Evolutionary conservation across 192 early-diverging fungal genomes (phyloP).

Genomic region (Mortierella hygrophila): DNA sequence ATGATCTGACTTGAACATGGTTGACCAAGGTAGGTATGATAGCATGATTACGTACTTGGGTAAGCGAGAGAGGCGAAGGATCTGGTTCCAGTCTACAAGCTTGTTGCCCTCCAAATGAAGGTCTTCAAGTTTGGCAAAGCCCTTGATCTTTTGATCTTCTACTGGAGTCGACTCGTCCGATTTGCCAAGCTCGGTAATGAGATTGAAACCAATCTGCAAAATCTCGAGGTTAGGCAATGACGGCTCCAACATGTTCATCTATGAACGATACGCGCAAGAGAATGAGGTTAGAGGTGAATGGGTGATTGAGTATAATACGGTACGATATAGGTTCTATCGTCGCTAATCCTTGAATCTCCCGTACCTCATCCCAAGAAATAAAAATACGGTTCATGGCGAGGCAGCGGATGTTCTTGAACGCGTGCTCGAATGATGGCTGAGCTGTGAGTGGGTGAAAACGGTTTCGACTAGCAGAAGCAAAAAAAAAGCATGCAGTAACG

Average conservation of each 20-base stretch:
- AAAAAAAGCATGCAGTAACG: not conserved
- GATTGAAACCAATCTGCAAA: conserved; percentile 66
- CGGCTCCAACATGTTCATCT: conserved; percentile 58
- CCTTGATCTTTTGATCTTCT: conserved; percentile 27
- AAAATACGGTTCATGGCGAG: conserved; percentile 40
- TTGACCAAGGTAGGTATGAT: not conserved
- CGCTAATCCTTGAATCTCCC: not conserved
- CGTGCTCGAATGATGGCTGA: conserved; percentile 11
- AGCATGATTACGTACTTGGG: conserved; percentile 52
- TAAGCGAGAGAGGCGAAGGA: conserved; percentile 53
- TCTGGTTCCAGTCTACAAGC: conserved; percentile 59
- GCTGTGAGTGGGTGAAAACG: conserved; percentile 37
- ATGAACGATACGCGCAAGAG: not conserved
- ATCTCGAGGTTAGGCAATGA: conserved; percentile 61
- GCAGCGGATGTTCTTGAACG: conserved; percentile 34
- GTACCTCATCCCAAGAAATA: conserved; percentile 38
- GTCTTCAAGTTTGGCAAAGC: conserved; percentile 59
- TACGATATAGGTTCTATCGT: no score
- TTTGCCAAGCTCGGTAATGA: conserved; percentile 35
- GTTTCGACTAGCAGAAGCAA: conserved; percentile 24
- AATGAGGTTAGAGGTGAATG: not conserved
- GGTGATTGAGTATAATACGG: not conserved
- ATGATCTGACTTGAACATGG: not conserved
- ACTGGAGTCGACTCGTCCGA: not conserved
- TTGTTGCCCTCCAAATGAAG: conserved; percentile 65